These are phyloP conservation scores for Allomyces macrogynus DNA, from an alignment of 192 early-diverging fungal species.

Conservation along the genomic window DNA sequence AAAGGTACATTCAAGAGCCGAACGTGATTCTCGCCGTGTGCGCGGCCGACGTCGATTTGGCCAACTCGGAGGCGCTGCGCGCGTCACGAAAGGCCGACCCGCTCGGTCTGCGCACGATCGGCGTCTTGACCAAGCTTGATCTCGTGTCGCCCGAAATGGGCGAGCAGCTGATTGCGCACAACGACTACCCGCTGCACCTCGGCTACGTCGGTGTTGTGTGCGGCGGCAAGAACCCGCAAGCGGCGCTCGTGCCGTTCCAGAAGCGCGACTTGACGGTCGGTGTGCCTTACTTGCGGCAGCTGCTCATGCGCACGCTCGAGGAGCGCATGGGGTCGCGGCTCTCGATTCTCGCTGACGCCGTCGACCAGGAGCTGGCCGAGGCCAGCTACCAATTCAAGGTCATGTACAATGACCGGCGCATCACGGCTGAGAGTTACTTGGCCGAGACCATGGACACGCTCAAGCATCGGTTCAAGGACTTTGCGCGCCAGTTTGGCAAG, in stretches of 20 bases:
- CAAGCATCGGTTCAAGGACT: slow-evolving; percentile 88
- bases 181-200: slow-evolving; percentile 79
- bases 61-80: slow-evolving; percentile 63
- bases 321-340: slow-evolving; percentile 74
- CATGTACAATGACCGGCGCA: slow-evolving; percentile 87
- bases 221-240: slow-evolving; percentile 1
- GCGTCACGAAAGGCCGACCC: slow-evolving; percentile 62
- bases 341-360: slow-evolving; percentile 62
- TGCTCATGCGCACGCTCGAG: slow-evolving; percentile 76
- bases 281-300: slow-evolving; percentile 60
- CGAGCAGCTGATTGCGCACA: slow-evolving; percentile 60
- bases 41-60: slow-evolving; percentile 65
- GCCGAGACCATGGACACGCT: slow-evolving; percentile 81
- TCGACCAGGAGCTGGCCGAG: slow-evolving; percentile 87
- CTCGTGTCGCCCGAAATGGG: slow-evolving; percentile 62
- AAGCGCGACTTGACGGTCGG: slow-evolving; percentile 46
- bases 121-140: slow-evolving; percentile 74
- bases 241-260: background rate
- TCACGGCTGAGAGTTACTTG: slow-evolving; percentile 91
- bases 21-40: slow-evolving; percentile 74
- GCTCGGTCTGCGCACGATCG: slow-evolving; percentile 55
- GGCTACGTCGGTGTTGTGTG: slow-evolving; percentile 90
- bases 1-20: slow-evolving; percentile 55
- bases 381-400: slow-evolving; percentile 96
- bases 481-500: slow-evolving; percentile 77